phyloP scores from a whole-genome alignment of 2,329 filamentous ascomycete genomes.

The Penicillium sp. region DNA sequence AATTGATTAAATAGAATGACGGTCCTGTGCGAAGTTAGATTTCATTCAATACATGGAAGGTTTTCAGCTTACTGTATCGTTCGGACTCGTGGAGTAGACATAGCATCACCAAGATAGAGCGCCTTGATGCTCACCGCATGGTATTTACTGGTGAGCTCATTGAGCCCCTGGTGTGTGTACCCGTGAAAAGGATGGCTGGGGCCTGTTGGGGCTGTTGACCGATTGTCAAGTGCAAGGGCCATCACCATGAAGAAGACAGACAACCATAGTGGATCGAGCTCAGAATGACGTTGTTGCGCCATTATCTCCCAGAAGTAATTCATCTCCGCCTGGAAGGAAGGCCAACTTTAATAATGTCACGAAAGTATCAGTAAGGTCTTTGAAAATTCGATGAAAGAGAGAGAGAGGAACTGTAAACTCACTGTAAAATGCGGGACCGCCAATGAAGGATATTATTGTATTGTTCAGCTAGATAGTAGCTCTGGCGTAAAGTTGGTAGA shows the following conservation, averaged over 20 bases:
- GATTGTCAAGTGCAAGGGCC: slow-evolving; percentile 1
- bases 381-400: not conserved
- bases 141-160: not conserved
- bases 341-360: not conserved
- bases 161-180: not conserved
- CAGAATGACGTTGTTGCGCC: not conserved
- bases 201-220: not conserved
- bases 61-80: not conserved
- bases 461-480: not conserved
- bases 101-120: not conserved
- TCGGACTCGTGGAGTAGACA: not conserved
- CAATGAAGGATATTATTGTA: slow-evolving; percentile 1
- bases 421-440: slow-evolving; percentile 1
- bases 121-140: slow-evolving; percentile 1
- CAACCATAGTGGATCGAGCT: not conserved
- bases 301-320: not conserved
- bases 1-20: not conserved
- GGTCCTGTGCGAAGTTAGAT: not conserved
- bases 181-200: not conserved
- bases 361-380: not conserved
- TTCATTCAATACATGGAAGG: not conserved
- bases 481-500: not conserved
- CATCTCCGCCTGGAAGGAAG: not conserved
- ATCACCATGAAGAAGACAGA: slow-evolving; percentile 1
- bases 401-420: not conserved